Evolutionary conservation across 345 rosid species (phyloP), one percentile per base, ranked within the genome.

Genomic region (Noccaea bulbosa): DNA sequence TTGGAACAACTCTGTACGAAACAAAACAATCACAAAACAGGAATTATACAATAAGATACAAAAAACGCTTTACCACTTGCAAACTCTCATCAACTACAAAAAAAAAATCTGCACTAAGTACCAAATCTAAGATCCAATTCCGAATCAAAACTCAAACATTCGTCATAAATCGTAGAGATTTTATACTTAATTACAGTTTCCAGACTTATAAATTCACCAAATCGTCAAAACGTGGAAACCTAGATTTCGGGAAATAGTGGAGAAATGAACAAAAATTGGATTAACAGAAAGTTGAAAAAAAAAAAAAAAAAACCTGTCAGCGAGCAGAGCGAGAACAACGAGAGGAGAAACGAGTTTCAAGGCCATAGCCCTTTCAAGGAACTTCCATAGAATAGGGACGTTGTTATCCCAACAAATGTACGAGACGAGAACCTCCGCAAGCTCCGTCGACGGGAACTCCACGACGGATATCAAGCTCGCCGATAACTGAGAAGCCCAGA

Each of bases 361-460:
- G 30, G 81, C 54, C 78, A 94, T 75, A 27, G 98, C 92, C 72
- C 86, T 83, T 61, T 92, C 99, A 33, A 94, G 84, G 51, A 94
- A 84, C 88, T 94, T 94, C 99, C 99, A 94, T 47, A 82, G 66
- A 65, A 84, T 57, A 11, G 99, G 97, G 33, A 88, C 83, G 78
- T 89, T 87, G 65, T 94, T 89, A 5, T 87, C 99, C 86, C 93
- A 91, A 71, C 88, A 88, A 82, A 89, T 84, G 85, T 88, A 86
- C 11, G 86, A 84, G 32, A 89, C 98, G 52, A 94, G 59, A 27
- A 83, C 67, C 33, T 83, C 83, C 1, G 97, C 96, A 12, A 91
- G 71, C 67, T 87, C 96, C 40, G 86, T 17, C 0, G 97, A 91
- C 3, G 99, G 99, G 64, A 94, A 60, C 30, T 52, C 51, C 8